Evolutionary conservation across 2,329 filamentous ascomycete genomes (phyloP).

Genomic region (Graphiopsis chlorocephala): DNA sequence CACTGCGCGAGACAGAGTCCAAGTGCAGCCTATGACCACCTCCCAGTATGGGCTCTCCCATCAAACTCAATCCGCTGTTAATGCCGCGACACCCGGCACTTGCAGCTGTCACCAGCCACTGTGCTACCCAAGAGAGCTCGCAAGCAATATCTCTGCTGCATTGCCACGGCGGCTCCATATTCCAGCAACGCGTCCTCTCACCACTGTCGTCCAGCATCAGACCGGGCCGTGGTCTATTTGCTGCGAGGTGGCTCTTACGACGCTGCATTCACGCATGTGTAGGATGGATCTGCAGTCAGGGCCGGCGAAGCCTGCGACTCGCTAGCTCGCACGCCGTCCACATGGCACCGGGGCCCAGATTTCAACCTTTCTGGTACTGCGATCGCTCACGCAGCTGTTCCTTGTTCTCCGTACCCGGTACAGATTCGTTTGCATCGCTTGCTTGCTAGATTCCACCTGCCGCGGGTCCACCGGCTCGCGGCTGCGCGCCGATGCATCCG

Average conservation of each 20-base stretch:
- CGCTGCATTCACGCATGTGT: background rate
- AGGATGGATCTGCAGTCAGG: background rate
- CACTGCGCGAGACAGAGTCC: background rate
- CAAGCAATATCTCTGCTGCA: background rate
- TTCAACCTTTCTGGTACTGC: background rate
- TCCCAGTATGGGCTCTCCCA: too few species aligned
- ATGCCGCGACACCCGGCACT: conserved; percentile 8
- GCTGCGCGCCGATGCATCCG: conserved; percentile 11
- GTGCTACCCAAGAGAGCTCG: conserved; percentile 3
- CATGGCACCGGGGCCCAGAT: conserved; percentile 7
- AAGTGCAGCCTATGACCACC: background rate
- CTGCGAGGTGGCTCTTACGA: background rate
- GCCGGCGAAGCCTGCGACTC: conserved; percentile 3
- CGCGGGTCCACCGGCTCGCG: background rate
- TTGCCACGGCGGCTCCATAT: conserved; percentile 3
- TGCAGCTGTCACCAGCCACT: conserved; percentile 9
- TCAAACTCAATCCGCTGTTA: conserved; percentile 1
- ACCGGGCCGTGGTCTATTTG: conserved; percentile 4
- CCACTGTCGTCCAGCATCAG: conserved; percentile 1
- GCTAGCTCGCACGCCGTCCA: conserved; percentile 6
- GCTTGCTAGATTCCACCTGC: background rate
- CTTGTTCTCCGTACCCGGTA: background rate
- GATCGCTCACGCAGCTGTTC: conserved; percentile 6
- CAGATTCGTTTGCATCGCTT: background rate
- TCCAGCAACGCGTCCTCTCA: conserved; percentile 1